These are phyloP conservation scores for Solanum chaucha DNA, from an alignment of 257 asterid genomes.

Conservation along the genomic window DNA sequence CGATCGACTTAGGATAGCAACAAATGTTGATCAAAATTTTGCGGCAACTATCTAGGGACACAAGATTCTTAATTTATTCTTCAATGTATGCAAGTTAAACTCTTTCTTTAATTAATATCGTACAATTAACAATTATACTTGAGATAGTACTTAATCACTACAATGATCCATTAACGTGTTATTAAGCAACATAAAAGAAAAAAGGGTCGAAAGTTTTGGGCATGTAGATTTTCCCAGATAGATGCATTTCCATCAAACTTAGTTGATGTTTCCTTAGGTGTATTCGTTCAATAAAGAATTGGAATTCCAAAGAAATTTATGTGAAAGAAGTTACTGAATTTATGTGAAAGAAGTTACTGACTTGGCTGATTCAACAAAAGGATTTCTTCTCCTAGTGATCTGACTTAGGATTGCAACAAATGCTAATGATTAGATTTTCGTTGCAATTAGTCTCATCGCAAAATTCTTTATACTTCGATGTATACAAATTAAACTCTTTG, in stretches of 20 bases:
- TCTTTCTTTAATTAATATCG: background rate
- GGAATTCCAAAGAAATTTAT: background rate
- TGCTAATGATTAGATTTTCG: background rate
- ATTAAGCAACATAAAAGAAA: background rate
- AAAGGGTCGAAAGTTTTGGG: background rate
- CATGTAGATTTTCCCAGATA: background rate
- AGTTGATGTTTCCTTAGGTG: background rate
- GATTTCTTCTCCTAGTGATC: background rate
- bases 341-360: background rate
- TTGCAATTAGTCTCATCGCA: background rate
- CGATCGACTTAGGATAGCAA: too few species aligned
- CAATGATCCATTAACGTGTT: too few species aligned
- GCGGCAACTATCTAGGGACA: too few species aligned
- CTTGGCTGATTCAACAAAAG: background rate
- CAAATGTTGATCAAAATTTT: too few species aligned
- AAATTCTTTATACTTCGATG: background rate
- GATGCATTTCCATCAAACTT: background rate
- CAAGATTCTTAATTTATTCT: too few species aligned
- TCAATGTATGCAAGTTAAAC: too few species aligned
- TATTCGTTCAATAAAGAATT: background rate
- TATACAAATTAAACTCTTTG: background rate
- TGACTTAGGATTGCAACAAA: background rate
- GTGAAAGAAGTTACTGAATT: background rate
- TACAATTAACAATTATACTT: background rate
- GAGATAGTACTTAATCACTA: background rate